Conservation (phyloP, 73 alveolate genomes). For the Stentor roeselii region DNA sequence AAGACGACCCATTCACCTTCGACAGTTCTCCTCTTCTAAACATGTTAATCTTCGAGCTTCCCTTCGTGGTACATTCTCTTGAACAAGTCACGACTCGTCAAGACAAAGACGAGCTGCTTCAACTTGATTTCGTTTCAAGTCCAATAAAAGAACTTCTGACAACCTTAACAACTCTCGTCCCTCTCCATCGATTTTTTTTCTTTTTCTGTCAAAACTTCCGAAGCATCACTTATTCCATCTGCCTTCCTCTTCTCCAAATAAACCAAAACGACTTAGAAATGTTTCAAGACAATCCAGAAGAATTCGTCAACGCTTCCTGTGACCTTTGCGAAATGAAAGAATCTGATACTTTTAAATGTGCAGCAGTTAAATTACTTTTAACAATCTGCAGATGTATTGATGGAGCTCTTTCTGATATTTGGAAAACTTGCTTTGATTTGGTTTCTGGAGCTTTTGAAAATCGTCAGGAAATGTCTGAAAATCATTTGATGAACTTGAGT, state of each 20-base stretch:
- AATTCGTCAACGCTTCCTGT: neutral
- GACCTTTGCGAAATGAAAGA: conserved; percentile 5
- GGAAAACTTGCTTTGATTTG: neutral
- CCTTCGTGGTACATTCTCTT: neutral
- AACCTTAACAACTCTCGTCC: neutral
- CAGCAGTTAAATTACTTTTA: neutral
- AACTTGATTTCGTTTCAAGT: neutral
- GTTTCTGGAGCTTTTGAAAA: neutral
- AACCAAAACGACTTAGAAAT: neutral
- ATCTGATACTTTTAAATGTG: neutral
- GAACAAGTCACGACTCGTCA: neutral
- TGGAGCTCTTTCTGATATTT: neutral
- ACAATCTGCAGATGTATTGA: neutral
- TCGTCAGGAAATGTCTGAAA: neutral
- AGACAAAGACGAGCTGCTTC: neutral
- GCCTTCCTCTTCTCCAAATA: neutral
- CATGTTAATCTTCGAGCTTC: neutral
- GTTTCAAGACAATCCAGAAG: conserved; percentile 8
- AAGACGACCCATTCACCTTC: too few relatives aligned
- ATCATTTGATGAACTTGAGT: neutral
- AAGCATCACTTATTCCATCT: neutral
- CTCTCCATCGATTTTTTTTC: neutral
- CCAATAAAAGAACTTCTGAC: neutral
- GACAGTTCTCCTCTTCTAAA: neutral
- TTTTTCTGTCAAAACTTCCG: neutral